phyloP scores from a whole-genome alignment of 345 rosid species.

The Populus tremula region DNA sequence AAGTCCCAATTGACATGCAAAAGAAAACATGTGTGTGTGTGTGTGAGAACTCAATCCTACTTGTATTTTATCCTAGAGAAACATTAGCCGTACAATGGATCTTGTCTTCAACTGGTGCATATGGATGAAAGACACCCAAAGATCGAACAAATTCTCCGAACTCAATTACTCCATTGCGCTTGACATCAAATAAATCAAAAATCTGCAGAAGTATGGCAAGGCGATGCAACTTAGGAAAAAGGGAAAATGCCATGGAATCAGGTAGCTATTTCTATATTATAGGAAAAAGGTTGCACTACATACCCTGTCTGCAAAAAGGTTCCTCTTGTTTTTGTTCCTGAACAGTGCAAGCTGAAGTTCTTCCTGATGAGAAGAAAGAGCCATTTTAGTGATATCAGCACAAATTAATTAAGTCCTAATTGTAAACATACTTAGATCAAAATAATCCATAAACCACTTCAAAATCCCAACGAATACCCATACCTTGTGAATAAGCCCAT shows the following conservation, averaged over 20 bases:
- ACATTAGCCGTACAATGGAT: conserved; percentile 10
- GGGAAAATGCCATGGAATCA: background rate
- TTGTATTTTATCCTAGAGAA: background rate
- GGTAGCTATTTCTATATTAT: background rate
- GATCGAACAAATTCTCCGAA: conserved; percentile 93
- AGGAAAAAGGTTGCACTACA: background rate
- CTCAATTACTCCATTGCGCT: conserved; percentile 84
- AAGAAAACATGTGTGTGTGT: background rate
- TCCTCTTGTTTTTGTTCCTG: conserved; percentile 62
- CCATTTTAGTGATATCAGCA: background rate
- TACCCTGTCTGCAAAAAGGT: conserved; percentile 93
- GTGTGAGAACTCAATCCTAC: background rate
- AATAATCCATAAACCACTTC: background rate
- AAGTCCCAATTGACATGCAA: background rate
- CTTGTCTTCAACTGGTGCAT: conserved; percentile 65
- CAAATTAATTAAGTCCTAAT: background rate
- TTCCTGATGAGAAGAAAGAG: conserved; percentile 45
- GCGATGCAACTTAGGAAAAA: conserved; percentile 1
- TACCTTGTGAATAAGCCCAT: conserved; percentile 93
- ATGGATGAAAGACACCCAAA: conserved; percentile 76
- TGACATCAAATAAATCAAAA: conserved; percentile 80
- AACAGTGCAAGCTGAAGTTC: conserved; percentile 91
- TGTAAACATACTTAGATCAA: background rate
- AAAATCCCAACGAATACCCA: background rate
- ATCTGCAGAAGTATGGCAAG: conserved; percentile 36